phyloP scores from a whole-genome alignment of 352 stramenopile species.

The Phytophthora europaea region DNA sequence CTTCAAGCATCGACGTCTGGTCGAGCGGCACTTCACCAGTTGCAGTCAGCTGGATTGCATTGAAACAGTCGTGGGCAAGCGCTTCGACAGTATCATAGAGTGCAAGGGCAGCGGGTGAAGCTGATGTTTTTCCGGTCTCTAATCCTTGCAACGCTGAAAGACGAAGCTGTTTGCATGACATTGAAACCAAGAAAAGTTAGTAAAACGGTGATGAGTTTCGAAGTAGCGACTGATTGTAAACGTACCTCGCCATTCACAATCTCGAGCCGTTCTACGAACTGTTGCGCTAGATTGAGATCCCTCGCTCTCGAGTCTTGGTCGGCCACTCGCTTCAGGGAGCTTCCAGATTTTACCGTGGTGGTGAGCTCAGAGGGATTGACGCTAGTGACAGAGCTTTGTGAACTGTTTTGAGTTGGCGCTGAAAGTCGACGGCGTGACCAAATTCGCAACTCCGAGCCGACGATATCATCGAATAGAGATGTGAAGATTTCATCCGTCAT shows the following conservation, averaged over 20 bases:
- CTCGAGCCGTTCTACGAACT: slow-evolving; percentile 23
- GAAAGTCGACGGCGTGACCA: slow-evolving; percentile 14
- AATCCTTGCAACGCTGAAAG: slow-evolving; percentile 21
- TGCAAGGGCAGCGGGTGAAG: slow-evolving; percentile 6
- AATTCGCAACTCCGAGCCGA: slow-evolving; percentile 28
- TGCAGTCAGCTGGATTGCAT: slow-evolving; percentile 21
- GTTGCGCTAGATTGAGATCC: slow-evolving; percentile 6
- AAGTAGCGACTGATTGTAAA: background rate
- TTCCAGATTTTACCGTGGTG: background rate
- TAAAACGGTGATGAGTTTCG: background rate
- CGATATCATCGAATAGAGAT: slow-evolving; percentile 17
- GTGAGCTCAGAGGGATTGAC: background rate
- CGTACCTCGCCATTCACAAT: slow-evolving; percentile 32
- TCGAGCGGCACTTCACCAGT: background rate
- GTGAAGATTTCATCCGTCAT: slow-evolving; percentile 28
- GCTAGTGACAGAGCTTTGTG: background rate
- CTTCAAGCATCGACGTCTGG: slow-evolving; percentile 8
- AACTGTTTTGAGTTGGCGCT: background rate
- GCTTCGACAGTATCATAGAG: slow-evolving; percentile 39
- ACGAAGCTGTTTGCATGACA: slow-evolving; percentile 23
- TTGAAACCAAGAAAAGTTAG: slow-evolving; percentile 2
- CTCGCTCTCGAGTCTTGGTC: background rate
- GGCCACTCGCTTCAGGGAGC: background rate
- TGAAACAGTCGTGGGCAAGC: slow-evolving; percentile 25
- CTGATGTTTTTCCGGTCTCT: background rate